phyloP scores from a whole-genome alignment of 2,329 filamentous ascomycete species.

The Aschersonia sp. region DNA sequence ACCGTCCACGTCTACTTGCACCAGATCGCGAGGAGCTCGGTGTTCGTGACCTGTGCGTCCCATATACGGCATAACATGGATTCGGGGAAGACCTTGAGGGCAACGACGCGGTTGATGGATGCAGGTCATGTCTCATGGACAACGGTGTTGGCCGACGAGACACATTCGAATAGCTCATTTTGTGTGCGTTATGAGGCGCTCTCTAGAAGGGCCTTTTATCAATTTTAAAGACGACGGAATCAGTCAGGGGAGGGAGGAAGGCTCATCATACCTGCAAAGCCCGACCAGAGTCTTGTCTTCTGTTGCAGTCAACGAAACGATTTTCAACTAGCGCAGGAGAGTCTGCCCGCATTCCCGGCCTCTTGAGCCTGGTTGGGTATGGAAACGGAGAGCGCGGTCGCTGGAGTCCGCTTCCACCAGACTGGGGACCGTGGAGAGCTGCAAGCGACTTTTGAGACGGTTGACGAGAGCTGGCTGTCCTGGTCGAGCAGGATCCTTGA shows the following conservation, averaged over 20 bases:
- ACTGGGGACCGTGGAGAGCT: constrained; percentile 30
- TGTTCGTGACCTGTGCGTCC: constrained; percentile 17
- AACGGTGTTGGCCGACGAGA: constrained; percentile 22
- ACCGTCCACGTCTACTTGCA: constrained; percentile 10
- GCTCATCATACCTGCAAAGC: constrained; percentile 25
- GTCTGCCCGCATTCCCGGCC: constrained; percentile 33
- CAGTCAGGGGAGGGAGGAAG: not conserved
- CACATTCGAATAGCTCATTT: constrained; percentile 19
- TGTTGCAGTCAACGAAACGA: constrained; percentile 32
- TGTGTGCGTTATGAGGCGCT: constrained; percentile 27
- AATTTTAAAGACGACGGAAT: not conserved
- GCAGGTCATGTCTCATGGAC: constrained; percentile 23
- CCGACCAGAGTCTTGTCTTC: constrained; percentile 35
- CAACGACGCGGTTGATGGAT: constrained; percentile 25
- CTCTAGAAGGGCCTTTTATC: constrained; percentile 18
- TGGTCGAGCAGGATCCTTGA: constrained; percentile 40
- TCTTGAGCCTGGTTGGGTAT: constrained; percentile 41
- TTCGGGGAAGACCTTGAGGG: constrained; percentile 15
- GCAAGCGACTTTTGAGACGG: constrained; percentile 31
- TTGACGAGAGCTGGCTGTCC: constrained; percentile 31
- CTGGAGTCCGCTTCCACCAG: constrained; percentile 25
- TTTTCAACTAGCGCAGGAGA: constrained; percentile 35
- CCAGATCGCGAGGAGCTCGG: constrained; percentile 18
- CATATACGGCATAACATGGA: constrained; percentile 9
- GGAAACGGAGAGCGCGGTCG: constrained; percentile 44